These are phyloP conservation scores for Mariannaea elegans DNA, from an alignment of 2,329 filamentous ascomycete species.

Conservation along the genomic window DNA sequence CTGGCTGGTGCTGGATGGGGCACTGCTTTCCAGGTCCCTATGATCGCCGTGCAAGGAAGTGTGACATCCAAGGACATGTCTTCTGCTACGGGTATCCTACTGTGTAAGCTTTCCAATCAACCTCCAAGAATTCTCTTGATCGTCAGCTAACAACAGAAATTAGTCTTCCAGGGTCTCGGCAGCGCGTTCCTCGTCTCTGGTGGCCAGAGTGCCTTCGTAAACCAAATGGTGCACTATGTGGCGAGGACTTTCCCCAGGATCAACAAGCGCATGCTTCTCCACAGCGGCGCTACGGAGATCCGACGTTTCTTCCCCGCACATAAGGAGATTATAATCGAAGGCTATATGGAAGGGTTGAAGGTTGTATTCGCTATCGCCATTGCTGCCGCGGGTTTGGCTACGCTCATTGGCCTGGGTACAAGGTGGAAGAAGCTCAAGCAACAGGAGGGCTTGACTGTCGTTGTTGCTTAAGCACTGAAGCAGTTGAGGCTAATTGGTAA, in stretches of 20 bases:
- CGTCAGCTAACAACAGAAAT: background rate
- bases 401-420: conserved; percentile 42
- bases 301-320: conserved; percentile 56
- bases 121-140: background rate
- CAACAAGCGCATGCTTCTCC: conserved; percentile 44
- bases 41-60: conserved; percentile 56
- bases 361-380: conserved; percentile 66
- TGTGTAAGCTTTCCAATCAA: conserved; percentile 39
- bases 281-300: conserved; percentile 62
- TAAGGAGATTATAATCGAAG: conserved; percentile 42
- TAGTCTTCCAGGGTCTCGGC: conserved; percentile 56
- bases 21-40: conserved; percentile 53
- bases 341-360: conserved; percentile 70
- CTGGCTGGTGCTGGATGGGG: conserved; percentile 57
- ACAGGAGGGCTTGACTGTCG: conserved; percentile 14
- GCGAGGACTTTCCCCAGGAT: conserved; percentile 43
- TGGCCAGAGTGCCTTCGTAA: conserved; percentile 54
- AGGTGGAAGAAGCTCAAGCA: conserved; percentile 46
- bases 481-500: background rate
- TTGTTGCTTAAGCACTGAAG: background rate
- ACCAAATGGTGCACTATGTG: conserved; percentile 48
- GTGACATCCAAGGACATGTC: conserved; percentile 52
- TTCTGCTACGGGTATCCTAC: conserved; percentile 53
- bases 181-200: conserved; percentile 57
- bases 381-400: conserved; percentile 52